Evolutionary conservation across 2,329 filamentous ascomycete genomes (phyloP), one percentile per base, ranked within the genome.

Genomic region (Delphinella strobiligena): DNA sequence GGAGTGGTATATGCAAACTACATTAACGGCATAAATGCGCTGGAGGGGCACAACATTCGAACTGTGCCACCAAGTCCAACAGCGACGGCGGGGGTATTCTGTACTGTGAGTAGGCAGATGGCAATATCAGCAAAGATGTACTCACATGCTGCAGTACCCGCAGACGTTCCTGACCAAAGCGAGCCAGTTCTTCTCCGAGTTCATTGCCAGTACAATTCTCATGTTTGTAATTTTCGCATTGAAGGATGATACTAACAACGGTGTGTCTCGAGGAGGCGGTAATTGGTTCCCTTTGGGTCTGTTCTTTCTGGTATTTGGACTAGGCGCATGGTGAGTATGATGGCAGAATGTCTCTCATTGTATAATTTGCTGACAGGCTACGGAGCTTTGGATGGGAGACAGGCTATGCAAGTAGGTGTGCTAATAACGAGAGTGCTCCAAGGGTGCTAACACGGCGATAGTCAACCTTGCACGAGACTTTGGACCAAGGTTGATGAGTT

Each of bases 161-260:
- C 66, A 73, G 43, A 47, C 61, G 0, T 75, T 81, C 54, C 67
- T 84, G 65, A 76, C 74, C 1, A 72, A 69, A 32, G 72, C 74
- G 0, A 71, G 71, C n/a, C 75, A 79, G 55, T 80, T 83, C 58
- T 80, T 83, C 52, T 79, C 74, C 32, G 80, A 84, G 48, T 79
- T 82, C 45, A 61, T 84, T 36, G 75, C 78, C 22, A 77, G 71
- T 43, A 63, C 74, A 0, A 68, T 85, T 12, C 62, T 83, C 16
- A 78, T 81, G 66, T 81, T 83, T 50, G 67, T 75, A 46, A 80
- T 84, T 38, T 84, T 80, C 49, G 78, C 78, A 0, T 60, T 85
- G 31, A 75, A 74, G 37, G 74, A 76, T 42, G 64, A 67, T 45
- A 55, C 50, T 11, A 62, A 63, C 37, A 56, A 56, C 4, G 63